A percentile compares a stretch with the other conserved stretches of the same genome.
phyloP scores from a whole-genome alignment of 2,329 filamentous ascomycete species.

The Metarhizium sp. region DNA sequence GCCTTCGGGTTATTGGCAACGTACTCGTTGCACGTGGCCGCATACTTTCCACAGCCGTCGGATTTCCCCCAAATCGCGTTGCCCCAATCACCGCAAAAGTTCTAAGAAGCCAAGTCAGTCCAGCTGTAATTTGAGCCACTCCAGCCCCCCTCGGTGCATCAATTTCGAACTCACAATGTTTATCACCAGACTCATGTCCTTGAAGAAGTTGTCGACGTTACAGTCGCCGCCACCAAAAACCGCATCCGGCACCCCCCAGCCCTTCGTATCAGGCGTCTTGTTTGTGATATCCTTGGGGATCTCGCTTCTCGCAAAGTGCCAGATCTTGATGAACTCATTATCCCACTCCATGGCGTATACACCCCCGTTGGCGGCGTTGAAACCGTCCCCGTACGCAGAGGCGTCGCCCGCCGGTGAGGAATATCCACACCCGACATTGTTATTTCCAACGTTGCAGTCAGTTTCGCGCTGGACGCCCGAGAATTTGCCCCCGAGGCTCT shows the following conservation, averaged over 20 bases:
- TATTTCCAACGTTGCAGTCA: conserved; percentile 27
- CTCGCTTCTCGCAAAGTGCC: conserved; percentile 60
- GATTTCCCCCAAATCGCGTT: conserved; percentile 33
- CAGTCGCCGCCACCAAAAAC: conserved; percentile 57
- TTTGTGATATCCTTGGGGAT: conserved; percentile 57
- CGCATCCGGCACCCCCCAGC: conserved; percentile 62
- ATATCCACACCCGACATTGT: conserved; percentile 37
- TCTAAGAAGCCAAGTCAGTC: conserved; percentile 19
- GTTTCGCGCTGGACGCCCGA: conserved; percentile 17
- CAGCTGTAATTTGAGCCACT: neutral
- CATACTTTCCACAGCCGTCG: conserved; percentile 29
- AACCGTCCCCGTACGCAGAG: conserved; percentile 48
- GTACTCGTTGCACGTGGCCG: conserved; percentile 35
- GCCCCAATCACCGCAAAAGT: conserved; percentile 73
- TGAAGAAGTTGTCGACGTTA: conserved; percentile 56
- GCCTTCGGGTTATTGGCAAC: conserved; percentile 35
- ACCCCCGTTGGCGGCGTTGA: conserved; percentile 59
- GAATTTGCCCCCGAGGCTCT: conserved; percentile 11
- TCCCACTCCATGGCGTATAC: conserved; percentile 68
- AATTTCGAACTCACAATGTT: conserved; percentile 41
- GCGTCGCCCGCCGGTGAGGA: conserved; percentile 30
- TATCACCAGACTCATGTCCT: conserved; percentile 61
- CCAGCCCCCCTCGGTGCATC: neutral
- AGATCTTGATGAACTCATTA: conserved; percentile 56
- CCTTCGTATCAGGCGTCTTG: conserved; percentile 49